Conservation (phyloP, 148 eudicot species). For the Nyssa sinensis region DNA sequence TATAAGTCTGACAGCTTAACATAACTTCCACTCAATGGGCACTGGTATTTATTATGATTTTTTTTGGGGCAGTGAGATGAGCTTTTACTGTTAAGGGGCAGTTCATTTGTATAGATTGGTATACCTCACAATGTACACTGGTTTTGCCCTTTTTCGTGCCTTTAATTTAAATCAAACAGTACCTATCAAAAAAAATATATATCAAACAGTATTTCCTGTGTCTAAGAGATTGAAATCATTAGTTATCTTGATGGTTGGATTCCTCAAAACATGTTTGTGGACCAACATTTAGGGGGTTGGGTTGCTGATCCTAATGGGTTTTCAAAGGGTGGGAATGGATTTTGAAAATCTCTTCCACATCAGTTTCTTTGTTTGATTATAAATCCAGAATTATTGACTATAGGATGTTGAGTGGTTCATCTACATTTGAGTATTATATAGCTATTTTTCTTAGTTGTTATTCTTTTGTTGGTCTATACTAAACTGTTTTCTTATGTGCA, state of each 20-base stretch:
- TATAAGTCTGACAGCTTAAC: background rate
- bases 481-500: background rate
- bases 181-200: too few species aligned
- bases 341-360: background rate
- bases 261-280: too few species aligned
- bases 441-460: background rate
- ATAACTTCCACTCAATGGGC: background rate
- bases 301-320: background rate
- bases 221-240: too few species aligned
- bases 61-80: too few species aligned
- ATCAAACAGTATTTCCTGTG: too few species aligned
- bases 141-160: too few species aligned
- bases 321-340: background rate
- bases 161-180: too few species aligned
- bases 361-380: background rate
- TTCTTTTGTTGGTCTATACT: background rate
- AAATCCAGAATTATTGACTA: background rate
- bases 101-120: too few species aligned
- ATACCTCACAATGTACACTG: too few species aligned
- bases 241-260: background rate
- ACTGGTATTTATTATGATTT: background rate
- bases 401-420: background rate
- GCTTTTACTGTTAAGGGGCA: too few species aligned
- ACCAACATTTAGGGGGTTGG: too few species aligned
- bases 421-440: background rate